Conservation (phyloP, 2,329 filamentous ascomycete genomes). For the Trichothecium sympodiale region DNA sequence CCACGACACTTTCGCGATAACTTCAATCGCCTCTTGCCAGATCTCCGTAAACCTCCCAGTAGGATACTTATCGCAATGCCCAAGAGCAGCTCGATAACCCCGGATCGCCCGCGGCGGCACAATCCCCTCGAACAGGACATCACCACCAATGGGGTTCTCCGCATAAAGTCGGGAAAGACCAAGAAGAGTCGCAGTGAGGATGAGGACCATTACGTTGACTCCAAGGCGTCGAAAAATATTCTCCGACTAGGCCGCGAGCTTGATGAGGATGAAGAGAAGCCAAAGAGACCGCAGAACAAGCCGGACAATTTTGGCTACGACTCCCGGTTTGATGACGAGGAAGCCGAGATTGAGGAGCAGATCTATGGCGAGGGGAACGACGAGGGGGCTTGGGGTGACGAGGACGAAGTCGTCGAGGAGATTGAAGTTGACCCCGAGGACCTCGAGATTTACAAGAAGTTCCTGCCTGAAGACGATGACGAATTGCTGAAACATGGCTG, state of each 20-base stretch:
- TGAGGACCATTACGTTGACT: constrained; percentile 66
- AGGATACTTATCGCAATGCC: constrained; percentile 48
- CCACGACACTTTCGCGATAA: no score
- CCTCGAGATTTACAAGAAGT: constrained; percentile 81
- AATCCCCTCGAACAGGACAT: constrained; percentile 89
- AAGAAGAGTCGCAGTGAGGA: constrained; percentile 52
- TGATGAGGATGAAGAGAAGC: constrained; percentile 59
- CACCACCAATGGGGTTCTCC: constrained; percentile 55
- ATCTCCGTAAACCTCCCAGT: background rate
- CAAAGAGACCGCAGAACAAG: constrained; percentile 26
- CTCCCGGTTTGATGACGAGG: constrained; percentile 54
- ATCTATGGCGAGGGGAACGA: constrained; percentile 43
- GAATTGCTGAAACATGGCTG: constrained; percentile 60
- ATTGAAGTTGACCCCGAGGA: constrained; percentile 83
- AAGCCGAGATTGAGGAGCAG: constrained; percentile 35
- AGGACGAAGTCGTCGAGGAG: constrained; percentile 60
- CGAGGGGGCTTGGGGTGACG: constrained; percentile 61
- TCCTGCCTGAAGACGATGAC: constrained; percentile 59
- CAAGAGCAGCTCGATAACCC: constrained; percentile 56
- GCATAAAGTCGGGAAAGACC: constrained; percentile 64
- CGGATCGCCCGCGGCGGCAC: constrained; percentile 57
- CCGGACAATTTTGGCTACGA: constrained; percentile 65
- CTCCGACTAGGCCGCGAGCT: constrained; percentile 82
- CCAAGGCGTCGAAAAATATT: constrained; percentile 81
- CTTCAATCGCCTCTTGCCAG: no score